Evolutionary conservation across 805 yeast genomes (phyloP), one percentile per base, ranked within the genome.

Genomic region (Candida glaebosa): DNA sequence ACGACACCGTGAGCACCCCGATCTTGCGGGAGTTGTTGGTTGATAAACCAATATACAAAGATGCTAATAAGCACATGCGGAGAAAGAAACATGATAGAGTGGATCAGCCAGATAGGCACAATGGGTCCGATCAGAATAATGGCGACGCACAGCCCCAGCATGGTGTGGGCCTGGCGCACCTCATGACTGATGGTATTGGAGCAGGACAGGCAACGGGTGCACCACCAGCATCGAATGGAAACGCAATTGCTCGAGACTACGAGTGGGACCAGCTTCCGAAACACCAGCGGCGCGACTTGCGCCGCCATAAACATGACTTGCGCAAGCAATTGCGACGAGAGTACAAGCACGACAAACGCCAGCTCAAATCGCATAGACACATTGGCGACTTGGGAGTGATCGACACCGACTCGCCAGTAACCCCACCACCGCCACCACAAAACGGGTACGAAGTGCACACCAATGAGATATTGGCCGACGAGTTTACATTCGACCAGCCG

Each of bases 41-140:
- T 10, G 61, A 65, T 38, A 67, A 65, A 46, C 75, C 74, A 4
- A 67, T 69, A 15, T 69, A 69, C 44, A 54, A 61, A 15, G 62
- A 65, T 22, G 74, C 71, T 17, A 63, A 63, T 47, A 53, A 57
- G 40, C 67, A 58, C 40, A 48, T 60, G 4, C 52, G 51, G 41
- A 5, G 20, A 7, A 22, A 4, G 3, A 17, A 19, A 20, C 18
- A 22, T n/a, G 28, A 35, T n/a, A 28, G 38, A 30, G 40, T 42
- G 22, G 14, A 39, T 18, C 14, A 34, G 22, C n/a, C n/a, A n/a
- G n/a, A n/a, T n/a, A n/a, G n/a, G n/a, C n/a, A n/a, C n/a, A n/a
- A n/a, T n/a, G n/a, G n/a, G n/a, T n/a, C n/a, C n/a, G n/a, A n/a
- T n/a, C n/a, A n/a, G n/a, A n/a, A n/a, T n/a, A n/a, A n/a, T n/a